Percentiles rank a stretch among this genome's conserved stretches.
These are phyloP conservation scores for Neonectria faginata DNA, from an alignment of 2,329 filamentous ascomycete species.

Conservation along the genomic window DNA sequence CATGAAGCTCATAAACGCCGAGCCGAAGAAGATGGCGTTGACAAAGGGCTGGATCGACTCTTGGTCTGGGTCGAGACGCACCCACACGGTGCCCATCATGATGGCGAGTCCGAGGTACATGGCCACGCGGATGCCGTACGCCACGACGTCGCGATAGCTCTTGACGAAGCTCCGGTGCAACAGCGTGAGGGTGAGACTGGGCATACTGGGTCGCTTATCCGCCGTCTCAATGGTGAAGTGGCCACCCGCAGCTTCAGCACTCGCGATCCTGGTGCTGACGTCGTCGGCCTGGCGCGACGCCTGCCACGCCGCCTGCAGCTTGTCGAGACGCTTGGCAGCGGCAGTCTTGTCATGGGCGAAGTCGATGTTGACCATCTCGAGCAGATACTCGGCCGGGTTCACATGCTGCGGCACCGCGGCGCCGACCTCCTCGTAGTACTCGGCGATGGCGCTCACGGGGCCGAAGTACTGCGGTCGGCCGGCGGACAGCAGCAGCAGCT, in stretches of 20 bases:
- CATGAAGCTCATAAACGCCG: constrained; percentile 84
- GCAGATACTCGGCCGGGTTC: constrained; percentile 84
- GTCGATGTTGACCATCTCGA: constrained; percentile 83
- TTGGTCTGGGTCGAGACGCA: constrained; percentile 76
- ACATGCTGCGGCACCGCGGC: constrained; percentile 74
- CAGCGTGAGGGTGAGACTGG: constrained; percentile 70
- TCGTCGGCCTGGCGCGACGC: constrained; percentile 36
- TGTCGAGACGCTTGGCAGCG: constrained; percentile 53
- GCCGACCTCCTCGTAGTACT: constrained; percentile 73
- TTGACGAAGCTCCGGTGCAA: constrained; percentile 86
- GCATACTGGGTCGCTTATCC: constrained; percentile 55
- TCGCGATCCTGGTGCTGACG: constrained; percentile 41
- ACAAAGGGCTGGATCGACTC: constrained; percentile 82
- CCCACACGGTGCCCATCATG: constrained; percentile 90
- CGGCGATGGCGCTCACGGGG: constrained; percentile 64
- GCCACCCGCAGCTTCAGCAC: constrained; percentile 47
- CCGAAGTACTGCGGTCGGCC: constrained; percentile 82
- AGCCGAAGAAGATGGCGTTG: constrained; percentile 84
- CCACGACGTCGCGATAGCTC: constrained; percentile 84
- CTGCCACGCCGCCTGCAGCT: constrained; percentile 45
- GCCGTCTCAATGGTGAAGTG: constrained; percentile 30
- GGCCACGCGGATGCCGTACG: constrained; percentile 82
- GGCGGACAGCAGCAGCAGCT: constrained; percentile 77
- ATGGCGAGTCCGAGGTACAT: constrained; percentile 84
- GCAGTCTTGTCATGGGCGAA: constrained; percentile 66